Conservation (phyloP, 2,329 filamentous ascomycete species). For the Plenodomus tracheiphilus region DNA sequence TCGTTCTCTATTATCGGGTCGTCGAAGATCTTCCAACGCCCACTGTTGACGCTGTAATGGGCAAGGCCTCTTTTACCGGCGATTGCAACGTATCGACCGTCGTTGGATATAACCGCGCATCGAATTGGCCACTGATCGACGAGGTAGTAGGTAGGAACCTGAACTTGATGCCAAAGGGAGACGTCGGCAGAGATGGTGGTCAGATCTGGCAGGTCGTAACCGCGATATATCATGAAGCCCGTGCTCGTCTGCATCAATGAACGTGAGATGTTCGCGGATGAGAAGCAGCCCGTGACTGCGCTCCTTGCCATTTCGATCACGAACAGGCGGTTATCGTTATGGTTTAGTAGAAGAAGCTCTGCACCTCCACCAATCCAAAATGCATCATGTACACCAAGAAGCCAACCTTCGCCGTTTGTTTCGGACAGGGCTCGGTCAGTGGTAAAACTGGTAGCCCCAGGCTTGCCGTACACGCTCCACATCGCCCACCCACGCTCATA, state of each 20-base stretch:
- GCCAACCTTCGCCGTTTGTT: slow-evolving; percentile 77
- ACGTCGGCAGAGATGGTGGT: slow-evolving; percentile 91
- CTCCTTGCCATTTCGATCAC: slow-evolving; percentile 90
- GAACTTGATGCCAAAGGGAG: slow-evolving; percentile 91
- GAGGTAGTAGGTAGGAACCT: slow-evolving; percentile 82
- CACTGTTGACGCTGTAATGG: slow-evolving; percentile 93
- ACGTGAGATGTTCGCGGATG: slow-evolving; percentile 84
- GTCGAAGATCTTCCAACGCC: slow-evolving; percentile 92
- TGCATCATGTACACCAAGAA: slow-evolving; percentile 75
- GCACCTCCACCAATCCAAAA: slow-evolving; percentile 88
- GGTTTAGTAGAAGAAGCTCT: slow-evolving; percentile 75
- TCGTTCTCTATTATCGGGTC: slow-evolving; percentile 81
- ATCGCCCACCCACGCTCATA: slow-evolving; percentile 92
- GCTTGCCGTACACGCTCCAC: slow-evolving; percentile 97
- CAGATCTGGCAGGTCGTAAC: slow-evolving; percentile 87
- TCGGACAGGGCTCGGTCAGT: slow-evolving; percentile 66
- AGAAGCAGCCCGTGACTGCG: slow-evolving; percentile 90
- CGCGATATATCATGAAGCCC: slow-evolving; percentile 88
- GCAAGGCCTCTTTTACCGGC: slow-evolving; percentile 90
- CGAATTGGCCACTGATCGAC: slow-evolving; percentile 92
- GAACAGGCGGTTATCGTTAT: slow-evolving; percentile 79
- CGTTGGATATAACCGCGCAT: slow-evolving; percentile 82
- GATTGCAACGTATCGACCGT: slow-evolving; percentile 93
- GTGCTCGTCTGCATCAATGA: slow-evolving; percentile 87
- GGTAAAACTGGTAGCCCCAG: slow-evolving; percentile 80